Evolutionary conservation across 2,329 filamentous ascomycete species (phyloP).

Genomic region (Cephalotrichum gorgonifer): DNA sequence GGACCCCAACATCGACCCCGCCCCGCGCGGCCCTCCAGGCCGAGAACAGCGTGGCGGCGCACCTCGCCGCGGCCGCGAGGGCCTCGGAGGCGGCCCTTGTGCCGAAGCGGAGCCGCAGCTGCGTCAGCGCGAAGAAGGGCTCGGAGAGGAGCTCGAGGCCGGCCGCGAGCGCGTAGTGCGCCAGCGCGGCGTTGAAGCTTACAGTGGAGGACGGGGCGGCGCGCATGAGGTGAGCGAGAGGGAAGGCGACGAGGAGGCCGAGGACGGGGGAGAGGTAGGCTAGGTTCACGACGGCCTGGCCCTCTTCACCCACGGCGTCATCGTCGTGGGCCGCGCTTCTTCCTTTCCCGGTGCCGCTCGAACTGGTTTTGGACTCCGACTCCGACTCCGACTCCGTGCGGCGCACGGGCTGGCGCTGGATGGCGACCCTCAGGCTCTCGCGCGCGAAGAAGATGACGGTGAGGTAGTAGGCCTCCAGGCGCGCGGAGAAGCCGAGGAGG

Average conservation of each 20-base stretch:
- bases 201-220: constrained; percentile 35
- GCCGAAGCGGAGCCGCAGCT: constrained; percentile 70
- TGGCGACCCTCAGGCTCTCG: constrained; percentile 82
- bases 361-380: too few relatives aligned
- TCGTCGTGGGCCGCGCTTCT: constrained; percentile 5
- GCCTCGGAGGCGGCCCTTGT: constrained; percentile 76
- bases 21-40: constrained; percentile 51
- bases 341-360: too few relatives aligned
- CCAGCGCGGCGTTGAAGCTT: constrained; percentile 23
- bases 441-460: constrained; percentile 91
- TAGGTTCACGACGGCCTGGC: constrained; percentile 78
- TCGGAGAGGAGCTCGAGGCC: constrained; percentile 73
- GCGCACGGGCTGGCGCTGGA: constrained; percentile 56
- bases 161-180: constrained; percentile 45
- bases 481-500: constrained; percentile 74
- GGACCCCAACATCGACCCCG: constrained; percentile 53
- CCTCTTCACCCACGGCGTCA: constrained; percentile 19
- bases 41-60: constrained; percentile 59
- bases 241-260: constrained; percentile 52
- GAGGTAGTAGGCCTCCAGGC: constrained; percentile 87
- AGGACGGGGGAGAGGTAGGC: constrained; percentile 68
- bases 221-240: constrained; percentile 57
- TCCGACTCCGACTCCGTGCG: too few relatives aligned
- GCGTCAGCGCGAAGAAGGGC: constrained; percentile 80
- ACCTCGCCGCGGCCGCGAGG: constrained; percentile 68